Percentiles rank a stretch among this genome's conserved stretches.
Conservation (phyloP, 768 basidiomycete genomes). For the Multifurca ochricompacta region DNA sequence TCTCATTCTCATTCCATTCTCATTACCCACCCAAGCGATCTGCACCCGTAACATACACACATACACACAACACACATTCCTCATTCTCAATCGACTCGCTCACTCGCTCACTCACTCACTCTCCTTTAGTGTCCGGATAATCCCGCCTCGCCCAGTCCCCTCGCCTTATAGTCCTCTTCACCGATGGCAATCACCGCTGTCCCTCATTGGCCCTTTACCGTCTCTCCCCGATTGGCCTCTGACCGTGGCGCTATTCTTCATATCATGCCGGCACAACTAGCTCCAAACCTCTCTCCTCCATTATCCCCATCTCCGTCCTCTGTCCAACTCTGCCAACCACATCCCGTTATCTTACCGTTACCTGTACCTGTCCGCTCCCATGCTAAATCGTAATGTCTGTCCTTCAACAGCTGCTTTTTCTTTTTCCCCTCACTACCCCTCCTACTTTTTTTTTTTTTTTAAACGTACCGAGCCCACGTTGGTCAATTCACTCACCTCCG, state of each 20-base stretch:
- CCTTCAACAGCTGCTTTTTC: background rate
- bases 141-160: too few species aligned
- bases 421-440: too few species aligned
- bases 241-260: conserved; percentile 2
- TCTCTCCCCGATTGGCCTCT: background rate
- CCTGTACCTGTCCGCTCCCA: conserved; percentile 10
- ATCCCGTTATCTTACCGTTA: conserved; percentile 6
- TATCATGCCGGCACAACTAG: background rate
- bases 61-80: background rate
- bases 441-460: too few species aligned
- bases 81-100: too few species aligned
- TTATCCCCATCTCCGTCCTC: conserved; percentile 4
- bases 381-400: conserved; percentile 4
- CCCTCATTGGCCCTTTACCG: conserved; percentile 5
- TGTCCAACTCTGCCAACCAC: background rate
- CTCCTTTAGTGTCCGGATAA: too few species aligned
- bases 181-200: conserved; percentile 11
- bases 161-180: background rate
- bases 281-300: background rate
- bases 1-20: too few species aligned
- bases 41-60: too few species aligned
- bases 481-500: background rate
- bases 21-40: too few species aligned
- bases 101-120: too few species aligned
- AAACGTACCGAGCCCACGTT: too few species aligned